phyloP scores from a whole-genome alignment of 495 filamentous ascomycete species.

The Talaromyces stipitatus region DNA sequence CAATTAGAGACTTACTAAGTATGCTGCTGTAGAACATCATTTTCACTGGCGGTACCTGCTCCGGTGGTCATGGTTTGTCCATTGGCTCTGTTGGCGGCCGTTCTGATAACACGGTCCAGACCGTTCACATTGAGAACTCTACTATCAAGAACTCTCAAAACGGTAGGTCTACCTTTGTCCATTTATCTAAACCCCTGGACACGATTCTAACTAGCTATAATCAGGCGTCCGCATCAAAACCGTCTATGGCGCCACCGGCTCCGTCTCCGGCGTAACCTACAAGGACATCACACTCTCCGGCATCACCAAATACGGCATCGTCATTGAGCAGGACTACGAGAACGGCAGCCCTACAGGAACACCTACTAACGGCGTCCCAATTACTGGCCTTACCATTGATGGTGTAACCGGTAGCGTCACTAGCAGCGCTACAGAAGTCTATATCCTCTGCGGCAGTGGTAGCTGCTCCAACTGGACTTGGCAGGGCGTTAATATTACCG shows the following conservation, averaged over 20 bases:
- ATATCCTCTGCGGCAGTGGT: conserved; percentile 47
- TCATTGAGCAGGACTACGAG: conserved; percentile 64
- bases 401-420: conserved; percentile 44
- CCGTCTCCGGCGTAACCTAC: conserved; percentile 52
- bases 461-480: conserved; percentile 44
- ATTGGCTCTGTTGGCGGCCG: conserved; percentile 64
- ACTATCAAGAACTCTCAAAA: conserved; percentile 48
- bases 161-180: conserved; percentile 14
- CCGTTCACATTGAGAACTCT: conserved; percentile 46
- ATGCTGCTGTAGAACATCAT: conserved; percentile 38
- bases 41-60: conserved; percentile 46
- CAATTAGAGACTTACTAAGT: conserved; percentile 10
- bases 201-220: not conserved
- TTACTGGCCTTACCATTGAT: conserved; percentile 49
- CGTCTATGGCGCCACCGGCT: conserved; percentile 47
- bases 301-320: conserved; percentile 55
- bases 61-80: conserved; percentile 59
- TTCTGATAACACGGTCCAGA: conserved; percentile 50
- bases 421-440: conserved; percentile 34
- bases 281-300: conserved; percentile 47
- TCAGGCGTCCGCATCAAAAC: conserved; percentile 55
- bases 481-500: conserved; percentile 35
- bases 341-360: conserved; percentile 54
- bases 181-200: not conserved
- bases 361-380: conserved; percentile 53